These are phyloP conservation scores for Vanrija humicola DNA, from an alignment of 1,284 basidiomycete genomes.

Conservation along the genomic window DNA sequence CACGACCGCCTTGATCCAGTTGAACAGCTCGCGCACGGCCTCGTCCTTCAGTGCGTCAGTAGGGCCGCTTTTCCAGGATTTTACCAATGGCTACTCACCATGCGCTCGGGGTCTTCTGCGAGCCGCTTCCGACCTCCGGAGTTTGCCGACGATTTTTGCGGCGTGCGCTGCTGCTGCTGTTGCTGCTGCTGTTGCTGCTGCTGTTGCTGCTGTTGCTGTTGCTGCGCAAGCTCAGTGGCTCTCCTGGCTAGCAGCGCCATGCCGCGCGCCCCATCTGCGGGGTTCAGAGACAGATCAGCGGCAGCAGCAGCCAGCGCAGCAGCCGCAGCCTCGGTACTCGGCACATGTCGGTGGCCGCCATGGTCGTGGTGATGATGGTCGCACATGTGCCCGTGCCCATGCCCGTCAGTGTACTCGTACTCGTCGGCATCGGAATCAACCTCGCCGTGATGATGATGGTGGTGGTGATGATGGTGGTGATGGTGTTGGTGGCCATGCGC, in stretches of 20 bases:
- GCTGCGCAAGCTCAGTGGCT: not conserved
- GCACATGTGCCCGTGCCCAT: not conserved
- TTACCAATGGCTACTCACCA: slow-evolving; percentile 24
- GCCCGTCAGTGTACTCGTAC: slow-evolving; percentile 12
- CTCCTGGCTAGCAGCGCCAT: no score
- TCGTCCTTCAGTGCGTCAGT: slow-evolving; percentile 33
- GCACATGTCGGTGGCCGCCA: no score
- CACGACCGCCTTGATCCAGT: slow-evolving; percentile 49
- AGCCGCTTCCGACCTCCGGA: slow-evolving; percentile 16
- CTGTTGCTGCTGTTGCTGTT: not conserved
- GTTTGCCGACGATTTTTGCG: not conserved
- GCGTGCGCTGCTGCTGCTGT: not conserved
- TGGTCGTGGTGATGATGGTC: slow-evolving; percentile 5
- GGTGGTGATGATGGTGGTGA: slow-evolving; percentile 12
- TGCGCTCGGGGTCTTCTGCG: slow-evolving; percentile 39
- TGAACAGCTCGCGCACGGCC: slow-evolving; percentile 46
- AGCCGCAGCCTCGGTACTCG: no score
- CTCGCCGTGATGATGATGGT: slow-evolving; percentile 21
- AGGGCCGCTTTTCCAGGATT: not conserved
- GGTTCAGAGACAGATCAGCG: not conserved
- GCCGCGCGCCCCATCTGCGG: not conserved
- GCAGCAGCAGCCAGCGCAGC: no score
- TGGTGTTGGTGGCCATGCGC: slow-evolving; percentile 15
- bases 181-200: not conserved
- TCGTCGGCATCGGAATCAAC: slow-evolving; percentile 22